These are phyloP conservation scores for Zea mays DNA, from an alignment of 176 grass and related monocot species.

Conservation along the genomic window DNA sequence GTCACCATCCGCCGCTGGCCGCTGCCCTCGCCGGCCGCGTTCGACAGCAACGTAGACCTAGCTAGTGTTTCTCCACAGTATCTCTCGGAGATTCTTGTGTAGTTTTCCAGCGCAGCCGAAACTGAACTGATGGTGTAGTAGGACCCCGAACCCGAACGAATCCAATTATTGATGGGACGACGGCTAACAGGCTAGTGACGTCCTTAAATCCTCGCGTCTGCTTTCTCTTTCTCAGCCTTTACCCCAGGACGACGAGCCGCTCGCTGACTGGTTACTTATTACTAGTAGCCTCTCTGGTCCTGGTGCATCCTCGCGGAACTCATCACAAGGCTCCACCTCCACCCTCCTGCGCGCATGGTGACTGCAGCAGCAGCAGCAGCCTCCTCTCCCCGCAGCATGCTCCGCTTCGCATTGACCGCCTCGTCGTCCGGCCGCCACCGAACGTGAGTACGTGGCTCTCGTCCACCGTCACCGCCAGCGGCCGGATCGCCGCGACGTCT, in stretches of 20 bases:
- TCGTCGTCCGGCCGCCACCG: slow-evolving; percentile 29
- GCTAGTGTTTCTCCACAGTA: neutral
- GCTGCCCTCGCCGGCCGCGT: slow-evolving; percentile 21
- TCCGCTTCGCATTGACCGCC: slow-evolving; percentile 17
- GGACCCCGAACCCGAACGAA: neutral
- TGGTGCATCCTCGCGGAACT: neutral
- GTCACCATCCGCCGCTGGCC: slow-evolving; percentile 23
- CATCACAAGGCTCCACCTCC: neutral
- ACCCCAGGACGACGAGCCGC: slow-evolving; percentile 6
- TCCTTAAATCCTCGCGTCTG: neutral
- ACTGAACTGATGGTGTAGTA: neutral
- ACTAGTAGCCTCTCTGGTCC: neutral
- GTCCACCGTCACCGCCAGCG: neutral
- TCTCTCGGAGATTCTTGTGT: neutral
- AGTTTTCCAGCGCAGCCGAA: neutral
- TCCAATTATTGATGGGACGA: slow-evolving; percentile 36
- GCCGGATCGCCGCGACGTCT: neutral
- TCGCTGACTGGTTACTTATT: neutral
- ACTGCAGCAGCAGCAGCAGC: slow-evolving; percentile 8
- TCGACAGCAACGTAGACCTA: neutral
- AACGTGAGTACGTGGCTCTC: neutral
- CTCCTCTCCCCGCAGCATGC: neutral
- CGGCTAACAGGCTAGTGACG: neutral
- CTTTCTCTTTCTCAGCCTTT: slow-evolving; percentile 8
- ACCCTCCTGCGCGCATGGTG: slow-evolving; percentile 3